phyloP scores from a whole-genome alignment of 1,284 basidiomycete species.

The Trichosporon sp. region DNA sequence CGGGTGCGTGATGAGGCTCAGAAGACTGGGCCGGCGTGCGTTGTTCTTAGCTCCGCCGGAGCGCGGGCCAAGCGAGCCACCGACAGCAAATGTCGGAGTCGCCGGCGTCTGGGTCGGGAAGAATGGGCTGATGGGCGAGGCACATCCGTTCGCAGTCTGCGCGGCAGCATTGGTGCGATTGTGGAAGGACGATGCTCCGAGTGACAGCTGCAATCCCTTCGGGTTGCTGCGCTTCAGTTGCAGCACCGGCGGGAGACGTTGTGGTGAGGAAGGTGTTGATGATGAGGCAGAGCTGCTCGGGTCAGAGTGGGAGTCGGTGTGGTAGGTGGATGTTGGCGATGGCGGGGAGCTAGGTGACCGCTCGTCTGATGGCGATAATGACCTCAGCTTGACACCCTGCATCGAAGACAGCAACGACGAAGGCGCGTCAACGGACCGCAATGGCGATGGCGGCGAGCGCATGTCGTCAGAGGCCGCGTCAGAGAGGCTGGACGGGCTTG shows the following conservation, averaged over 20 bases:
- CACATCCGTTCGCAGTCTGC: conserved; percentile 14
- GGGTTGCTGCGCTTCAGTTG: conserved; percentile 35
- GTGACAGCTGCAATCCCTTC: conserved; percentile 34
- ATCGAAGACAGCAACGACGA: conserved; percentile 8
- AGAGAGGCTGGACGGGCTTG: neutral
- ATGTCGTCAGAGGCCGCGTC: conserved; percentile 1
- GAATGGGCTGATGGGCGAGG: conserved; percentile 8
- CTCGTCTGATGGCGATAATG: neutral
- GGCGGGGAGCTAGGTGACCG: neutral
- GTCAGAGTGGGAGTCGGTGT: neutral
- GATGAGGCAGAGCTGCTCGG: neutral
- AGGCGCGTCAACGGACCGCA: neutral
- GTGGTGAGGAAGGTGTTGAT: conserved; percentile 2
- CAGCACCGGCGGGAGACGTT: conserved; percentile 21
- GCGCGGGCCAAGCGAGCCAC: neutral
- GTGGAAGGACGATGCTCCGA: conserved; percentile 20
- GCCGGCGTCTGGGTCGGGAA: conserved; percentile 25
- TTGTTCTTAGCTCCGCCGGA: conserved; percentile 17
- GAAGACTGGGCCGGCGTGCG: conserved; percentile 29
- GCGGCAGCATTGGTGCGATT: conserved; percentile 12
- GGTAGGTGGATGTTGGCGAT: neutral
- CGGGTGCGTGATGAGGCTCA: conserved; percentile 37
- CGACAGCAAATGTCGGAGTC: conserved; percentile 19
- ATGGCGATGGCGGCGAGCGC: neutral
- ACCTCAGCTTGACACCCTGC: conserved; percentile 13